Base-by-base conservation (phyloP, 1,284 basidiomycete species). In the Apiotrichum akiyoshidainum region DNA sequence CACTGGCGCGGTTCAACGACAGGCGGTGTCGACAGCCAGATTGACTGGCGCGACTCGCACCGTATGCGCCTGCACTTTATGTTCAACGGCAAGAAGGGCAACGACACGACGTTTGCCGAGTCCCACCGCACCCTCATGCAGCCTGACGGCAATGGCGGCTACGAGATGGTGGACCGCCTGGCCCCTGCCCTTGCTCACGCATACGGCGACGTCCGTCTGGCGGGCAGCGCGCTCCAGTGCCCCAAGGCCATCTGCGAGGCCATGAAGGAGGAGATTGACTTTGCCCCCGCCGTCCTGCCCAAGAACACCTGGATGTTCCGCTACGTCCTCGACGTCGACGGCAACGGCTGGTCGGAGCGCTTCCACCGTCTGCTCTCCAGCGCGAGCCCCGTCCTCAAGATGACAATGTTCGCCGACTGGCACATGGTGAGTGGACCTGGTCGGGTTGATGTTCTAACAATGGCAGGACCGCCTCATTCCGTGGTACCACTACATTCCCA, bases 301-400 rank as follows among this genome's bases (percentile, higher is more conserved):
- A 70, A 80, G 45, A 79, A 85, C 58, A 83, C 82, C 14, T 84
- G 83, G 41, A 79, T 78, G 53, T 78, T 70, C 65, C 74, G 75
- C 34, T 78, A 74, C 61, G 65, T 67, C 33, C 62, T 75, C 9
- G 72, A 75, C 60, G 71, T 75, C 6, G 84, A 87, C 61, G 85
- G 85, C 4, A 86, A 87, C 64, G 86, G 84, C 1, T 87, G 86
- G 86, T 85, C 83, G 21, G 81, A 83, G 46, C 81, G 86, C 1
- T 88, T 87, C 73, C 85, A 75, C 59, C 64, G 79, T 31, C 60
- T 80, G 19, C 57, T 80, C n/a, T 70, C 71, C 33, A 70, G 72
- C 26, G 78, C 75, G 14, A 78, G 76, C 53, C 73, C 78, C 5
- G 76, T 79, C 0, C 57, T 79, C 59, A 78, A 79, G 61, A 73